These are phyloP conservation scores for Trichoderma polysporum DNA, from an alignment of 2,329 filamentous ascomycete species.

Conservation along the genomic window DNA sequence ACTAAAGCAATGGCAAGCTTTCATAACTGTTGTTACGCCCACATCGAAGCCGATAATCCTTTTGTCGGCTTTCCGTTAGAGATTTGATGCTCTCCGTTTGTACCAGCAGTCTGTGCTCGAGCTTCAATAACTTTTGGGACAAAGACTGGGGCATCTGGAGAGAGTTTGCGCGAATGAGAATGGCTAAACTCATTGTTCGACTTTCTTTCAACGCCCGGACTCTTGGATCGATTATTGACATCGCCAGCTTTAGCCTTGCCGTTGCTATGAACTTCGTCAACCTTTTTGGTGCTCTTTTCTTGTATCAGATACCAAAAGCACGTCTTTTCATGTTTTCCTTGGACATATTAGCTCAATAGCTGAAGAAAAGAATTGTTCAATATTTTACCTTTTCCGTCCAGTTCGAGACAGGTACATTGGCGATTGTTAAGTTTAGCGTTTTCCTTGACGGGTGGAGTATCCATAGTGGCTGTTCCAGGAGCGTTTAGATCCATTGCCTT, in stretches of 20 bases:
- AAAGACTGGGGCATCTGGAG: neutral
- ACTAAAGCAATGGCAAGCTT: neutral
- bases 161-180: neutral
- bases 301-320: neutral
- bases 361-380: no score
- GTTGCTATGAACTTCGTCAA: neutral
- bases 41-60: slow-evolving; percentile 3
- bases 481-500: slow-evolving; percentile 11
- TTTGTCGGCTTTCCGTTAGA: neutral
- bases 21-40: neutral
- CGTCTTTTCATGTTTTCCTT: neutral
- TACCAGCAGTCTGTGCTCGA: neutral
- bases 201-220: neutral
- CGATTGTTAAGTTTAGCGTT: neutral
- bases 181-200: neutral
- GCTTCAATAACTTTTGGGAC: neutral
- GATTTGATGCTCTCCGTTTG: neutral
- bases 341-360: neutral
- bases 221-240: neutral
- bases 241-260: neutral
- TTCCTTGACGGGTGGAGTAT: neutral
- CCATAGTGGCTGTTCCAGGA: neutral
- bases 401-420: neutral
- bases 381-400: neutral
- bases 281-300: neutral